Base-by-base conservation (phyloP, 192 early-diverging fungal genomes). In the Entomortierella chlamydospora region DNA sequence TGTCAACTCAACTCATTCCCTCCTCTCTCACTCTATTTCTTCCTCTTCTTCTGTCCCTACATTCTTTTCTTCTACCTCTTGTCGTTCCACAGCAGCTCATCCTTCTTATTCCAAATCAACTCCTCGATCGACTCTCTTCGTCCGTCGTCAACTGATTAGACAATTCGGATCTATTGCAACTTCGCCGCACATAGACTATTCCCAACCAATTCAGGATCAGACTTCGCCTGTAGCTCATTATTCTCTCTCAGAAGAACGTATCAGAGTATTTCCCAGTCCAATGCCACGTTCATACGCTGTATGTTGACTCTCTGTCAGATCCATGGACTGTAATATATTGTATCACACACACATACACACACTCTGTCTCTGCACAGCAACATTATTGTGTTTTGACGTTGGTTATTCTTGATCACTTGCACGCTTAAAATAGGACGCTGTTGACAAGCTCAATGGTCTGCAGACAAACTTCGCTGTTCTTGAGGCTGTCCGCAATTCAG, bases 381-480 rank as follows among this genome's bases (percentile, higher is more conserved):
- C n/a, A n/a, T n/a, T n/a, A n/a, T n/a, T n/a, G n/a, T n/a, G n/a
- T n/a, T n/a, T n/a, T n/a, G n/a, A n/a, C n/a, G n/a, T n/a, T n/a
- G n/a, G n/a, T n/a, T n/a, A 51, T 18, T 61, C 37, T n/a, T 51
- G 29, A 42, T 70, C 25, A 12, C 25, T 61, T 25, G 30, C 39
- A 15, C 42, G 55, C 12, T 45, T 57, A 43, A 18, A 30, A 15
- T 77, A 97, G 95, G 83, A 88, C 25, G 95, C 95, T 9, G 88
- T 98, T 61, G 74, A 89, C 18, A 84, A 88, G 64, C 86, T 99
- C 62, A 97, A 97, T 83, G 73, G 84, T 34, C 83, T 95, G 34
- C 96, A 99, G 82, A 95, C 91, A 29, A 99, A 96, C 87, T 91
- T 93, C 64, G 83, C 89, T 22, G 76, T 90, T 29, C 82, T 99